phyloP scores from a whole-genome alignment of 1,139 yeast genomes.

The Nakaseomyces kungkrabaensis region DNA sequence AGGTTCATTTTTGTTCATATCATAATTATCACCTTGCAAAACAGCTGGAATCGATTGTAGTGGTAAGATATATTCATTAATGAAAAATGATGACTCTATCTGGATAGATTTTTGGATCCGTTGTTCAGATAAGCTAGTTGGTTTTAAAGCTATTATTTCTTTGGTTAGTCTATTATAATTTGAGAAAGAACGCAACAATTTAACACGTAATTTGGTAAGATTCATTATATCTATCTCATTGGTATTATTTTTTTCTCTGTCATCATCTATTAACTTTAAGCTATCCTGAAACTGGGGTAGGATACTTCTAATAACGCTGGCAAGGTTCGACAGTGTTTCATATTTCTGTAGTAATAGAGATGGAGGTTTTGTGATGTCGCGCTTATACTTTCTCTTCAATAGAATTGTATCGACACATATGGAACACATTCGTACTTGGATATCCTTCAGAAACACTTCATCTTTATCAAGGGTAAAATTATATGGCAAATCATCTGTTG shows the following conservation, averaged over 20 bases:
- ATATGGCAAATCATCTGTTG: slow-evolving; percentile 26
- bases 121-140: slow-evolving; percentile 31
- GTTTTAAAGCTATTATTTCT: slow-evolving; percentile 29
- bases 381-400: slow-evolving; percentile 42
- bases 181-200: slow-evolving; percentile 36
- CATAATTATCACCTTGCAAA: slow-evolving; percentile 20
- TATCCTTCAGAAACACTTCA: neutral
- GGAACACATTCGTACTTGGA: slow-evolving; percentile 45
- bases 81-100: slow-evolving; percentile 37
- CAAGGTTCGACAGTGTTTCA: slow-evolving; percentile 30
- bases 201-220: slow-evolving; percentile 34
- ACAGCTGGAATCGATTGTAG: slow-evolving; percentile 40
- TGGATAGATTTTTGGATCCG: slow-evolving; percentile 39
- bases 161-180: slow-evolving; percentile 38
- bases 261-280: slow-evolving; percentile 28
- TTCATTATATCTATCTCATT: slow-evolving; percentile 29
- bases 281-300: slow-evolving; percentile 37
- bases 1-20: slow-evolving; percentile 11
- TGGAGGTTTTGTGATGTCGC: slow-evolving; percentile 29
- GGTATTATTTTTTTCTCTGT: slow-evolving; percentile 22
- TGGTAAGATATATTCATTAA: slow-evolving; percentile 48
- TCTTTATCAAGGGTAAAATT: neutral
- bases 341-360: slow-evolving; percentile 24
- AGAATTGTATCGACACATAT: slow-evolving; percentile 58
- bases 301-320: slow-evolving; percentile 31